phyloP scores from a whole-genome alignment of 352 stramenopile species.

The Phytopythium litorale region DNA sequence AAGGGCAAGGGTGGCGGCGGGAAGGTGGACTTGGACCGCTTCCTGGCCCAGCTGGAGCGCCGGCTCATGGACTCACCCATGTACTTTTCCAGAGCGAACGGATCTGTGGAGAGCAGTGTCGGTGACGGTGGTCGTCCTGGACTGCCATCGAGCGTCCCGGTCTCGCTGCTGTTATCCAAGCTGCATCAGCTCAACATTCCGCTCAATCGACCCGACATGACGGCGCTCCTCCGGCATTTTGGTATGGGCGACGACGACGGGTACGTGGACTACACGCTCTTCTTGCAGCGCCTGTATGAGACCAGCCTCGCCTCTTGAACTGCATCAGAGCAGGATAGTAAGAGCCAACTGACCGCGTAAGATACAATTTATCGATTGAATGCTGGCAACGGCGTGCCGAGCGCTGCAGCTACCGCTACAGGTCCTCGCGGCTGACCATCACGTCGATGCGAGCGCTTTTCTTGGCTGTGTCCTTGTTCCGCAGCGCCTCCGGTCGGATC shows the following conservation, averaged over 20 bases:
- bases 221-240: slow-evolving; percentile 40
- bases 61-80: slow-evolving; percentile 24
- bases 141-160: slow-evolving; percentile 12
- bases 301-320: not conserved
- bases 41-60: slow-evolving; percentile 31
- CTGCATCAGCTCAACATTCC: slow-evolving; percentile 47
- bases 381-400: not conserved
- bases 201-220: slow-evolving; percentile 28
- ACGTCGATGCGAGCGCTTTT: slow-evolving; percentile 3
- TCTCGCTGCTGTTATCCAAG: slow-evolving; percentile 27
- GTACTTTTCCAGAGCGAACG: slow-evolving; percentile 3
- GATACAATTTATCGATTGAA: not conserved
- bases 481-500: slow-evolving; percentile 12
- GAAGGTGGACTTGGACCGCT: slow-evolving; percentile 43
- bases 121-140: slow-evolving; percentile 1
- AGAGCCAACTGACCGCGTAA: not conserved
- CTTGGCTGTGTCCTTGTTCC: not conserved
- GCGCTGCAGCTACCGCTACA: not conserved
- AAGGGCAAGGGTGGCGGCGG: slow-evolving; percentile 44
- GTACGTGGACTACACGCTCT: slow-evolving; percentile 33
- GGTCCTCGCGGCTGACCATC: not conserved
- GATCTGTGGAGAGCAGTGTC: not conserved
- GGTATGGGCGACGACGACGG: slow-evolving; percentile 39
- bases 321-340: not conserved
- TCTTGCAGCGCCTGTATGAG: slow-evolving; percentile 44